Evolutionary conservation across 2,329 filamentous ascomycete genomes (phyloP).

Genomic region (Leptographium flavum): DNA sequence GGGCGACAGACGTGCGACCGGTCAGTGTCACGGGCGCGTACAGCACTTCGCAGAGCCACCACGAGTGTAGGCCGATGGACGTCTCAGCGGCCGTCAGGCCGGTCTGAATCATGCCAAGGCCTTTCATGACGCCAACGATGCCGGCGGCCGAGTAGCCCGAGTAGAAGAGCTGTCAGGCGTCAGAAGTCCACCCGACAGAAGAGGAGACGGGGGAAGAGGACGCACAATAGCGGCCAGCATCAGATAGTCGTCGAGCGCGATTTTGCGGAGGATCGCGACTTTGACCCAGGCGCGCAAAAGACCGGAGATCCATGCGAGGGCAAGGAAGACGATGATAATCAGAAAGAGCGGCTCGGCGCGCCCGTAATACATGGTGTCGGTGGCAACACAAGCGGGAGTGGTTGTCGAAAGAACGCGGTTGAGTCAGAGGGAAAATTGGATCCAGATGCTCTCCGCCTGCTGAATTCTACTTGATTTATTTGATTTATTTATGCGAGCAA

Average conservation of each 20-base stretch:
- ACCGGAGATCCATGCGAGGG: slow-evolving; percentile 18
- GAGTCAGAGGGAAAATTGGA: no score
- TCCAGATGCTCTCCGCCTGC: no score
- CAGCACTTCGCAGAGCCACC: slow-evolving; percentile 25
- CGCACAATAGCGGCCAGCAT: slow-evolving; percentile 30
- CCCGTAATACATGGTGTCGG: no score
- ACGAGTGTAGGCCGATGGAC: slow-evolving; percentile 18
- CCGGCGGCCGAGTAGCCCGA: slow-evolving; percentile 18
- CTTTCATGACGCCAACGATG: slow-evolving; percentile 19
- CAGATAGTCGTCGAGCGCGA: slow-evolving; percentile 31
- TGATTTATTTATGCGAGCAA: no score
- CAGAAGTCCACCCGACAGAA: no score
- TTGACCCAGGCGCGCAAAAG: slow-evolving; percentile 30
- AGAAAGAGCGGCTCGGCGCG: slow-evolving; percentile 6
- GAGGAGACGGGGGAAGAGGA: background rate
- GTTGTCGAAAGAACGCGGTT: no score
- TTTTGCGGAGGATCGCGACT: slow-evolving; percentile 24
- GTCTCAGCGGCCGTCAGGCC: slow-evolving; percentile 13
- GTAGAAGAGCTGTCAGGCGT: slow-evolving; percentile 18
- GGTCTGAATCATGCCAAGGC: slow-evolving; percentile 15
- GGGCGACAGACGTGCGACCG: slow-evolving; percentile 25
- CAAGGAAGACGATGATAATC: slow-evolving; percentile 6
- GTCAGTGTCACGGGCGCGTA: slow-evolving; percentile 25
- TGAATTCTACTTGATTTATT: no score
- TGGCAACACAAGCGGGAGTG: no score